Evolutionary conservation across 2,329 filamentous ascomycete genomes (phyloP), one percentile per base, ranked within the genome.

Genomic region (Capronia americana): DNA sequence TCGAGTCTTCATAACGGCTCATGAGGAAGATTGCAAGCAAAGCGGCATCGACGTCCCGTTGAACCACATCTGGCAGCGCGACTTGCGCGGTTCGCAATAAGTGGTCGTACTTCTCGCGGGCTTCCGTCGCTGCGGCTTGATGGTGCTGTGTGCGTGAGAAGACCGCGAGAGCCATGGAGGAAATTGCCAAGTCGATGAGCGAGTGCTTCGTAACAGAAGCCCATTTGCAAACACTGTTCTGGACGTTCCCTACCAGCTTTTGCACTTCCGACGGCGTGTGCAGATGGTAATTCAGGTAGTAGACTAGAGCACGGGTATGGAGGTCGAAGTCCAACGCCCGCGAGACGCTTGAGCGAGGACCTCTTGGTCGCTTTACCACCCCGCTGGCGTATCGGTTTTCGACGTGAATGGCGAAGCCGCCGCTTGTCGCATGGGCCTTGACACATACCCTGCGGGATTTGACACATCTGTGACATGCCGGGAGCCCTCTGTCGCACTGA

Each of bases 331-430:
- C n/a, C 26, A 38, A 41, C 11, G 70, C 64, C 14, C 54, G 61
- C 23, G 61, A 60, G 17, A 70, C n/a, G 32, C 41, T 71, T 46
- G 75, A 71, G 30, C 75, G 75, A 46, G 75, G 75, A n/a, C 75
- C 75, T 70, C 75, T 67, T 17, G 75, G 75, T 2, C 75, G 74
- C 57, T 76, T 76, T n/a, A 24, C 64, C 34, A 70, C 56, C 4
- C 75, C 75, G 48, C 72, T 75, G 53, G 74, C 75, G 55, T 74
- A 77, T 4, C 30, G 51, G 32, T 75, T 77, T 60, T 77, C 75
- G 41, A 68, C 30, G 48, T 76, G 73, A 44, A 75, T 63, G n/a
- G 34, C 59, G 17, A 65, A 62, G 32, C 63, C 62, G 20, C 64
- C 48, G 41, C 57, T 60, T n/a, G 24, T 48, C n/a, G 59, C 23